Conservation (phyloP, 371 early-diverging fungal species). For the Mortierella sp. region DNA sequence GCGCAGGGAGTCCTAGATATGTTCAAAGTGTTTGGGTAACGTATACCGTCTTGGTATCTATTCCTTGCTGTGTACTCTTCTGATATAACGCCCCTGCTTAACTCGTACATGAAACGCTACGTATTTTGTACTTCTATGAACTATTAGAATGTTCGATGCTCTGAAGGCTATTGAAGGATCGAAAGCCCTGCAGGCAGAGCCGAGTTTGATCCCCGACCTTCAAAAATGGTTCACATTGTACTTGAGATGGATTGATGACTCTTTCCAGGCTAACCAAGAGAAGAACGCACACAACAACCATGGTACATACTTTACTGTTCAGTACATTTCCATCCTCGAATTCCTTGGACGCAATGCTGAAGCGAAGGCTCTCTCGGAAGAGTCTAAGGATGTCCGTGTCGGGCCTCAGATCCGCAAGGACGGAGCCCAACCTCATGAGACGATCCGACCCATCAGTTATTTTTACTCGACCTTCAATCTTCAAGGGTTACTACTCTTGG, state of each 20-base stretch:
- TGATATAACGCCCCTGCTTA: neutral
- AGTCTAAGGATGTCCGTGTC: conserved; percentile 37
- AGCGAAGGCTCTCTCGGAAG: conserved; percentile 29
- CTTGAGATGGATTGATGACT: conserved; percentile 47
- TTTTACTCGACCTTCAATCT: conserved; percentile 59
- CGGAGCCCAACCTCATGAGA: conserved; percentile 59
- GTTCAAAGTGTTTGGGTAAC: conserved; percentile 49
- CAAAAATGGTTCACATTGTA: conserved; percentile 49
- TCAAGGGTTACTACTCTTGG: conserved; percentile 53
- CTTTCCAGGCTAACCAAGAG: conserved; percentile 40
- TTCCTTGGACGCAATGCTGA: conserved; percentile 52
- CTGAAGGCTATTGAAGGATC: conserved; percentile 36
- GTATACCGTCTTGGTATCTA: neutral
- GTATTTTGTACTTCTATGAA: no score
- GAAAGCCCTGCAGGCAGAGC: conserved; percentile 31
- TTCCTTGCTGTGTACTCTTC: neutral
- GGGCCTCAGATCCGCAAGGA: conserved; percentile 47
- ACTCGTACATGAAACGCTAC: neutral
- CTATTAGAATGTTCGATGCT: conserved; percentile 40
- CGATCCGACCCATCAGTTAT: conserved; percentile 51
- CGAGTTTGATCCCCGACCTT: conserved; percentile 30
- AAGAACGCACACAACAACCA: conserved; percentile 54
- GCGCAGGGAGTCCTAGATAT: conserved; percentile 53
- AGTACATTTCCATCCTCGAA: conserved; percentile 55
- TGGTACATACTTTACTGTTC: conserved; percentile 58